Base-by-base conservation (phyloP, 208 protist genomes). In the Acanthamoeba culbertsoni region DNA sequence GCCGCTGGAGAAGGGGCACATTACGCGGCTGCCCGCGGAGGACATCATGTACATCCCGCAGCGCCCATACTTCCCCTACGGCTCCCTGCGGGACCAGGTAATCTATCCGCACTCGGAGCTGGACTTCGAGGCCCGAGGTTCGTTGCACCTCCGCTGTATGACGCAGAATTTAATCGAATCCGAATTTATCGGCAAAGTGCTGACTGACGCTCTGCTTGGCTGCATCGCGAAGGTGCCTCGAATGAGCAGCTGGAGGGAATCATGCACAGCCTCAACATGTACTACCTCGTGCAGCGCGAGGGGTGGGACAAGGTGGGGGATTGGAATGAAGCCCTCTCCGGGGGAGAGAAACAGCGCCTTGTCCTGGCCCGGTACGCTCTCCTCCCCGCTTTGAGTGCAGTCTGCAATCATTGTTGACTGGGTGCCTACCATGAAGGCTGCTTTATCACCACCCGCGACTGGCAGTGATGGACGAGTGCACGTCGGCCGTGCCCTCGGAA, bases 401-500 rank as follows among this genome's bases (percentile, higher is more conserved):
- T n/a, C n/a, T n/a, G n/a, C n/a, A n/a, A n/a, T n/a, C n/a, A n/a
- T n/a, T n/a, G n/a, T n/a, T n/a, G n/a, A n/a, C n/a, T n/a, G n/a
- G n/a, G n/a, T n/a, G n/a, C n/a, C 16, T 37, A 23, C 59, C 26
- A 8, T 10, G 14, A 28, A 73, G 63, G 18, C 35, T 95, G 40
- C 93, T 95, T 48, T 96, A 96, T 77, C 95, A 96, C 93, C 10
- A 51, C 28, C 95, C 95, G 5, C 71, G 46, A 4, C 95, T 95
- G 63, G 95, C 95, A 26, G 94, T 96, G 16, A 84, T 96, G 37
- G 95, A 96, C 84, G 95, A 96, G 93, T 95, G 94, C 88, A 96
- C 95, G 6, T 73, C 35, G 12, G 95, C 94, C 0, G 95, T 96
- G 31, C 57, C 40, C 28, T 43, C 92, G 28, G 95, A 96, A 51